Evolutionary conservation across 2,329 filamentous ascomycete genomes (phyloP), one percentile per base, ranked within the genome.

Genomic region (Diaporthe australafricana): DNA sequence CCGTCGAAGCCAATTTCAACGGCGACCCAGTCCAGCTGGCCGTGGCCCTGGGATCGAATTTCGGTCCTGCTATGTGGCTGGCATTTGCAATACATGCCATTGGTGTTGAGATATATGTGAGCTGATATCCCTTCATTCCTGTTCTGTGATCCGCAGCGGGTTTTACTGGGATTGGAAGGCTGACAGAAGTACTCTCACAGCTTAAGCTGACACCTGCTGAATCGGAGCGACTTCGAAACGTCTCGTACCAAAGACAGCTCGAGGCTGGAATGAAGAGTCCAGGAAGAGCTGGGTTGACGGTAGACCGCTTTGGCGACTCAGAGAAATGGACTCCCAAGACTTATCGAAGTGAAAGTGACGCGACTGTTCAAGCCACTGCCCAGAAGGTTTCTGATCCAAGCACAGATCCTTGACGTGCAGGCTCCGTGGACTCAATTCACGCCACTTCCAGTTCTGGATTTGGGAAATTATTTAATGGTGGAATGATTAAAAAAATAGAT

Each of bases 161-260:
- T 11, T 52, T 66, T 11, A 16, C 8, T 32, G 17, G 7, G 22
- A 25, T 5, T 27, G 11, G 45, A 38, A 50, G 27, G n/a, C 62
- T 66, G 25, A 66, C 45, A 27, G 27, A 69, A 32, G 38, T 40
- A 42, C 30, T 4, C 17, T 8, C 79, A 2, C 83, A 90, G 80
- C 78, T 90, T 27, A 80, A 77, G 3, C 77, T 89, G 25, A 91
- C 89, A 0, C 87, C 88, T 0, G 83, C 78, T 16, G 89, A 91
- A 75, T 80, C 80, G 1, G 82, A 89, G 57, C 80, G 89, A 7
- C 78, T 91, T 60, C 83, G 89, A 14, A 81, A 83, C 20, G 83
- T 91, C 1, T 88, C 86, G 9, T 89, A 89, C 75, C 84, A 89
- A 76, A 81, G 85, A 53, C 89, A 91, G 74, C 74, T 89, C 8